Evolutionary conservation across 2,329 filamentous ascomycete genomes (phyloP), one percentile per base, ranked within the genome.

Genomic region (Fusarium sp.): DNA sequence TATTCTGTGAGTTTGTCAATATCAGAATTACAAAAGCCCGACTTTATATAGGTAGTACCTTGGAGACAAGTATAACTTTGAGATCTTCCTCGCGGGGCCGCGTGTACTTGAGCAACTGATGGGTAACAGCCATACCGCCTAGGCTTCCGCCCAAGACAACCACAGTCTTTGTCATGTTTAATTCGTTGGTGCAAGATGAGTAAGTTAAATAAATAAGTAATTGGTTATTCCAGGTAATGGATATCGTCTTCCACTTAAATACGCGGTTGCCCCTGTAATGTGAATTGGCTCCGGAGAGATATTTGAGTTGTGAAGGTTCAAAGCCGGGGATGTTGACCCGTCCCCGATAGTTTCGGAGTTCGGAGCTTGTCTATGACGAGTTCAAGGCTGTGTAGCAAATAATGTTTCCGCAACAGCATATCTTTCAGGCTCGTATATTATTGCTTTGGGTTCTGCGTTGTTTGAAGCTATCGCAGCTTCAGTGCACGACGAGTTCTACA

Each of bases 61-160:
- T 85, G 53, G 84, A 84, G 44, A 88, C 81, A 17, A 88, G 80
- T 46, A 88, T 79, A 45, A 88, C 84, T 68, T 85, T 85, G 39
- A 86, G 71, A 46, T 85, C 81, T 53, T 81, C 76, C 40, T 81
- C 74, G 10, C 79, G 71, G 39, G 79, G 80, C 44, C 76, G 77
- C 2, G 82, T 82, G 68, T 87, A 81, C 74, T 86, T 86, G 60
- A 88, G 81, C 4, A 88, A 79, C 22, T 82, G 81, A 68, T 88
- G 86, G 27, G 85, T 82, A 22, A 86, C 74, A 53, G 83, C 82
- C 46, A 88, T 78, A 57, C 85, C 86, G 50, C 79, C 85, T 43
- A 83, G 83, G 50, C 85, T 82, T 62, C 84, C 86, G 39, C 86
- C 86, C 19, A 88, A 77, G 46, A 88, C 77, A 8, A 88, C 80